Base-by-base conservation (phyloP, 176 grass and related monocot genomes). In the Metroxylon sagu region DNA sequence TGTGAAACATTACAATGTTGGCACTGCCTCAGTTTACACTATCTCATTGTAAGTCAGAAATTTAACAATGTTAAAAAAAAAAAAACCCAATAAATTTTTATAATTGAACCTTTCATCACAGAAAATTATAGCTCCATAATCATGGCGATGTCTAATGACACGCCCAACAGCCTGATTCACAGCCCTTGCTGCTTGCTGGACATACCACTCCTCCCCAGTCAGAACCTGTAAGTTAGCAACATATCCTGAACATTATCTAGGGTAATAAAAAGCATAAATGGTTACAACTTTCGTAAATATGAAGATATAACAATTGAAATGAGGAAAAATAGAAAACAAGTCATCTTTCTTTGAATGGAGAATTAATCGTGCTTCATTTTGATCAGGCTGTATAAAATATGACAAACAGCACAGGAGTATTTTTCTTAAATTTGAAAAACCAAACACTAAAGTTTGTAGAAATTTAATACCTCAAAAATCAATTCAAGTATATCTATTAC, bases 51-150 rank as follows among this genome's bases (percentile, higher is more conserved):
- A 70, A 49, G 5, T 65, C 27, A 3, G 26, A 17, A 60, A 30
- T 3, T 60, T 60, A 60, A 54, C 72, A 70, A 68, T 53, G 16
- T 56, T 23, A 0, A 23, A 78, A 53, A 12, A 57, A 74, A 57
- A n/a, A 28, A 61, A 56, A 72, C 15, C 17, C 52, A 69, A 17
- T 48, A 52, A 52, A 64, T 63, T 25, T 17, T 51, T 62, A 26
- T 66, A 62, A 74, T 58, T 50, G 53, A 31, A 96, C 91, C 91
- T 90, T 87, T 96, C 85, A 8, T 96, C 92, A 61, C 92, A 96
- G 68, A 90, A 96, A 78, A 96, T 77, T 72, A 96, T 96, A 81
- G 86, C 92, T 68, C 92, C 92, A 59, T 90, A 96, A 67, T 96
- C 92, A 75, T 85, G 78, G 48, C 72, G 70, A 80, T 96, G 92